These are phyloP conservation scores for Carex arenaria DNA, from an alignment of 202 grass and related monocot genomes.

Conservation along the genomic window DNA sequence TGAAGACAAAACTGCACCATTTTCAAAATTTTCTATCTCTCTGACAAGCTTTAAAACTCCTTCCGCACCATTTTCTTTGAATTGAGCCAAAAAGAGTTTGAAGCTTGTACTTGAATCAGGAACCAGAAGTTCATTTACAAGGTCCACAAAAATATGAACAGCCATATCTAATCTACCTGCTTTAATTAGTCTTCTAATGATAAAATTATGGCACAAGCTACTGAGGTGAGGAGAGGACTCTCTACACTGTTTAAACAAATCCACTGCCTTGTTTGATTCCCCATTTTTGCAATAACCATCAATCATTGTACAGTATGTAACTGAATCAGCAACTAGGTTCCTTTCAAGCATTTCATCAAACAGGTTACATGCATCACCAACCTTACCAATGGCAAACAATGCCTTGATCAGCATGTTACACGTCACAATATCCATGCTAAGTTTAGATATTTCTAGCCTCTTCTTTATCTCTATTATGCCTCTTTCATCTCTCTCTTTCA, in stretches of 20 bases:
- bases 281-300: constrained; percentile 53
- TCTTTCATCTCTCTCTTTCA: constrained; percentile 37
- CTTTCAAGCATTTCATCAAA: constrained; percentile 65
- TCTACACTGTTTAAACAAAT: constrained; percentile 53
- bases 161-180: constrained; percentile 45
- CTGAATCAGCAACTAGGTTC: constrained; percentile 55
- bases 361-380: constrained; percentile 62
- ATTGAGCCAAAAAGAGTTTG: constrained; percentile 55
- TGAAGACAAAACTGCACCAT: constrained; percentile 34
- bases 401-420: constrained; percentile 86
- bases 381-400: constrained; percentile 54
- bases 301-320: constrained; percentile 72
- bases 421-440: constrained; percentile 55
- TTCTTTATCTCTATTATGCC: constrained; percentile 45
- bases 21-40: constrained; percentile 45
- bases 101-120: constrained; percentile 38
- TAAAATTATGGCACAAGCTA: constrained; percentile 35
- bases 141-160: constrained; percentile 48
- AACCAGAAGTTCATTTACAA: constrained; percentile 46
- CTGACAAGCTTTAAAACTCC: constrained; percentile 52
- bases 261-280: constrained; percentile 45
- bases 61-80: constrained; percentile 45
- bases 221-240: constrained; percentile 35
- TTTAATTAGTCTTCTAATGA: constrained; percentile 55
- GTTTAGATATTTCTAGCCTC: constrained; percentile 49